Evolutionary conservation across 1,284 basidiomycete species (phyloP).

Genomic region (Ganoderma lucidum): DNA sequence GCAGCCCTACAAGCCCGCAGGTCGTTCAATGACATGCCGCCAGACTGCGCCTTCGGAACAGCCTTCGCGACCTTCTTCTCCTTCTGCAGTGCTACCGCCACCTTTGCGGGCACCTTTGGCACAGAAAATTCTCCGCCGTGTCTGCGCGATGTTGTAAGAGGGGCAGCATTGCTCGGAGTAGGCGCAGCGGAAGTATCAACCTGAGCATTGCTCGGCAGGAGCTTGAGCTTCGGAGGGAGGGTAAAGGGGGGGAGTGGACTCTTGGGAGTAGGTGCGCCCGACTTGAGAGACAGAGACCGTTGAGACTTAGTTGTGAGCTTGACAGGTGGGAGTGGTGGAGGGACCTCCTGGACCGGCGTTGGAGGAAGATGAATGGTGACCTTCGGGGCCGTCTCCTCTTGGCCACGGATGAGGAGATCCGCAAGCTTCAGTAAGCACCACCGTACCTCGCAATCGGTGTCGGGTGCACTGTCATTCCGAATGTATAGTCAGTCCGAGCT

Average conservation of each 20-base stretch:
- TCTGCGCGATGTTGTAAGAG: constrained; percentile 18
- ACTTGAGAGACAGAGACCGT: constrained; percentile 51
- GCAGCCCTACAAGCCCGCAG: constrained; percentile 82
- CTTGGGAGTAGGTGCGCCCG: constrained; percentile 49
- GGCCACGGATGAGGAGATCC: constrained; percentile 87
- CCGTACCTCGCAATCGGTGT: constrained; percentile 87
- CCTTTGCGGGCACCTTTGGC: constrained; percentile 45
- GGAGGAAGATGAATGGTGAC: constrained; percentile 86
- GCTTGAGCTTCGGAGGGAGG: constrained; percentile 63
- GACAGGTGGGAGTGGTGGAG: constrained; percentile 59
- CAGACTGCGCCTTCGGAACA: constrained; percentile 77
- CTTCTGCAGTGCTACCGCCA: constrained; percentile 22
- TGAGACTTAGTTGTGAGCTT: constrained; percentile 55
- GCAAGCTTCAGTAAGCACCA: constrained; percentile 93
- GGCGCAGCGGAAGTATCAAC: constrained; percentile 29
- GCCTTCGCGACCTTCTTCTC: constrained; percentile 50
- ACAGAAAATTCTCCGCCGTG: constrained; percentile 30
- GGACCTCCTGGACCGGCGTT: constrained; percentile 72
- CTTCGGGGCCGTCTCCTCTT: constrained; percentile 86
- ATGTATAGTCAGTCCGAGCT: not conserved
- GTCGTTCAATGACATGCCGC: constrained; percentile 86
- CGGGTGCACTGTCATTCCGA: constrained; percentile 60
- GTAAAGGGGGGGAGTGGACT: constrained; percentile 52
- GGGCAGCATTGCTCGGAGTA: constrained; percentile 36
- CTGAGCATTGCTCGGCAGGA: constrained; percentile 46